Evolutionary conservation across 176 grass and related monocot species (phyloP).

Genomic region (Triticum monococcum): DNA sequence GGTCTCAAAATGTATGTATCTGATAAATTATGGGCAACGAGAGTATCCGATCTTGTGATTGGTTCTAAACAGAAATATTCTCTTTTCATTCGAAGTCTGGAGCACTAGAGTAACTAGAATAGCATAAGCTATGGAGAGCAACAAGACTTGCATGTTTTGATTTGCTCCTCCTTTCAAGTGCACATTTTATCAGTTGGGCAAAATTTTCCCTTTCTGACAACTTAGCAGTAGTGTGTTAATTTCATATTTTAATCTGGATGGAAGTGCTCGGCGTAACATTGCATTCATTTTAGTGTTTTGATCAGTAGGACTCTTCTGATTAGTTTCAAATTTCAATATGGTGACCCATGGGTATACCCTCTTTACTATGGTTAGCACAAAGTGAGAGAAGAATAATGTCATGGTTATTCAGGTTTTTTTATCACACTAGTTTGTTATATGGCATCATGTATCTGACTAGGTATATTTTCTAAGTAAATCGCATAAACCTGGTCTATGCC

Average conservation of each 20-base stretch:
- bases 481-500: background rate
- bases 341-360: background rate
- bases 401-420: background rate
- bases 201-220: background rate
- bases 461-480: background rate
- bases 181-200: background rate
- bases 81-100: background rate
- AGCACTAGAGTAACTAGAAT: background rate
- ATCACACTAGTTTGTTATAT: background rate
- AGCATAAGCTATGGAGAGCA: background rate
- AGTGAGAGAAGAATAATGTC: background rate
- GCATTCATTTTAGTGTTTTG: background rate
- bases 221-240: background rate
- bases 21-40: too few relatives aligned
- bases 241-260: background rate
- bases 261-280: background rate
- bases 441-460: background rate
- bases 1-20: too few relatives aligned
- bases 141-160: background rate
- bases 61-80: background rate
- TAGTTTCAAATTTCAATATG: background rate
- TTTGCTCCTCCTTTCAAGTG: background rate
- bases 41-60: background rate
- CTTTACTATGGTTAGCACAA: background rate
- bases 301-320: background rate